These are phyloP conservation scores for Carallia pectinifolia DNA, from an alignment of 345 rosid species.

Conservation along the genomic window DNA sequence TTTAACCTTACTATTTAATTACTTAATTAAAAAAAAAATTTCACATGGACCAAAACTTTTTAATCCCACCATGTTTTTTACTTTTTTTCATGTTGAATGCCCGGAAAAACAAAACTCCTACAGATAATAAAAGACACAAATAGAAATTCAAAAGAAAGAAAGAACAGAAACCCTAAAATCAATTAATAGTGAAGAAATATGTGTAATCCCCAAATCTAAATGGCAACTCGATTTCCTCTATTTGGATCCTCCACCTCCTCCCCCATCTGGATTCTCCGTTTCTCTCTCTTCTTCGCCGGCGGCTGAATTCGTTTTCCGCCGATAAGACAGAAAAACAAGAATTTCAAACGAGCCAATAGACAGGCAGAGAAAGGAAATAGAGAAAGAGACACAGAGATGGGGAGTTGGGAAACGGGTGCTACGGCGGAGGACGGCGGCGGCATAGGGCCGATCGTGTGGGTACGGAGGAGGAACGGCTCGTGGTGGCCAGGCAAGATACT, in stretches of 20 bases:
- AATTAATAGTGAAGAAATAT: conserved; percentile 17
- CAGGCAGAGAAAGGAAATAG: conserved; percentile 10
- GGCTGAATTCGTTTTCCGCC: conserved; percentile 28
- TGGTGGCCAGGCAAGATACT: conserved; percentile 99
- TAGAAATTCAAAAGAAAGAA: background rate
- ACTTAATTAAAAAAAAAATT: too few species aligned
- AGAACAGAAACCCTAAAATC: conserved; percentile 31
- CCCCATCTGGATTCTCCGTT: conserved; percentile 40
- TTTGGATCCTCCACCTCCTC: conserved; percentile 33
- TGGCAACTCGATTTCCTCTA: conserved; percentile 42
- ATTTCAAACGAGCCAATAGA: conserved; percentile 17
- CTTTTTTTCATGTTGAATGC: too few species aligned
- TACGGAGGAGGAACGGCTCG: conserved; percentile 94
- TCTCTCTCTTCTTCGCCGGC: conserved; percentile 37
- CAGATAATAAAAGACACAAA: background rate
- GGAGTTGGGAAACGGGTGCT: conserved; percentile 46
- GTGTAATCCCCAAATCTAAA: conserved; percentile 51
- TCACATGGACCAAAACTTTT: too few species aligned
- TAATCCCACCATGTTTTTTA: too few species aligned
- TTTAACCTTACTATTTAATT: too few species aligned
- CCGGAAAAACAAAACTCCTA: background rate
- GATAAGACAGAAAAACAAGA: conserved; percentile 15
- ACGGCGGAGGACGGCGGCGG: conserved; percentile 30
- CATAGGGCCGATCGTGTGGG: conserved; percentile 88
- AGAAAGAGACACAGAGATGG: conserved; percentile 31